These are phyloP conservation scores for Acorus calamus DNA, from an alignment of 106 monocot species.

Conservation along the genomic window DNA sequence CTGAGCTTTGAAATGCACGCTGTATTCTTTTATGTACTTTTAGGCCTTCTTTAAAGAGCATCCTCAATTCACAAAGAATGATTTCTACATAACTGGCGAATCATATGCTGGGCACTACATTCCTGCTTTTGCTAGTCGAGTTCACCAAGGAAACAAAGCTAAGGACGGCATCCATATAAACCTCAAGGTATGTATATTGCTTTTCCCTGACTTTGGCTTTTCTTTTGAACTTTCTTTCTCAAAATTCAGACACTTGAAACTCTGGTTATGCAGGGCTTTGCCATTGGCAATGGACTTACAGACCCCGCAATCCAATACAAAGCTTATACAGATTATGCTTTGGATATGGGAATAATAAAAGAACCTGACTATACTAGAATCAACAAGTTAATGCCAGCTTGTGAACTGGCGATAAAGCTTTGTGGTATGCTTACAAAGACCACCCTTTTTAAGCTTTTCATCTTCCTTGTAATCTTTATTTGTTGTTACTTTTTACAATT, in stretches of 20 bases:
- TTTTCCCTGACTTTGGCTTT: not conserved
- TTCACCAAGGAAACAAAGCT: constrained; percentile 3
- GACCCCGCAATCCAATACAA: too few species aligned
- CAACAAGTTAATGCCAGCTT: too few species aligned
- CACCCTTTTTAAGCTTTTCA: not conserved
- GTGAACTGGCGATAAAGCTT: constrained; percentile 19
- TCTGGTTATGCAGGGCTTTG: too few species aligned
- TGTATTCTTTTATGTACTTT: not conserved
- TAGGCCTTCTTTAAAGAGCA: constrained; percentile 1
- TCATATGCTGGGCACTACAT: constrained; percentile 7
- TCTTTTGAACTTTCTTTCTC: not conserved
- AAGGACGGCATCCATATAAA: not conserved
- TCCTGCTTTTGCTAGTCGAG: constrained; percentile 2
- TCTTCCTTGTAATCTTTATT: too few species aligned
- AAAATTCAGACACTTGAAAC: not conserved
- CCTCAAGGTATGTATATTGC: not conserved
- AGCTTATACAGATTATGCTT: too few species aligned
- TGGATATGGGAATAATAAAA: too few species aligned
- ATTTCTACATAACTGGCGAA: constrained; percentile 3
- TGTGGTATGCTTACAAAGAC: constrained; percentile 44
- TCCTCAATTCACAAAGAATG: not conserved
- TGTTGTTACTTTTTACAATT: too few species aligned
- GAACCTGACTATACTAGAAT: too few species aligned
- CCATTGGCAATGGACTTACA: too few species aligned
- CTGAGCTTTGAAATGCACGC: too few species aligned